Conservation (phyloP, 805 yeast genomes). For the Saccharomycopsis guyanensis region DNA sequence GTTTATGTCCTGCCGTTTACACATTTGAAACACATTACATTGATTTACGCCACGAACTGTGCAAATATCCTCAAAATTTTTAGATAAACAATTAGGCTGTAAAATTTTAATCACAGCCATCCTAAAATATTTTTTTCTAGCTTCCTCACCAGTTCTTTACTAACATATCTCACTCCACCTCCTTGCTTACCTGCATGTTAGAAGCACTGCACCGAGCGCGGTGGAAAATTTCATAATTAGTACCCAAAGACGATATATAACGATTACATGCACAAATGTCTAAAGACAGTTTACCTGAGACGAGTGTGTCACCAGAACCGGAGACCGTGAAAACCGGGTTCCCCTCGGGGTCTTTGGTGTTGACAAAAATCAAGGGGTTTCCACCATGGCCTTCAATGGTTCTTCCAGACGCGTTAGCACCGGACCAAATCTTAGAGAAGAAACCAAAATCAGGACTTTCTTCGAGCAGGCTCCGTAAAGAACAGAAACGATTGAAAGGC, state of each 20-base stretch:
- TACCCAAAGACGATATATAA: no score
- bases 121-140: no score
- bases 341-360: conserved; percentile 47
- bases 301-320: neutral
- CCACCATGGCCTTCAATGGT: conserved; percentile 92
- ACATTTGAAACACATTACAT: no score
- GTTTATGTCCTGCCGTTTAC: no score
- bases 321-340: conserved; percentile 20
- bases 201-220: neutral
- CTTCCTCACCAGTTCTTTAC: no score
- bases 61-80: no score
- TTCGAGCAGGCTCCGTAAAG: conserved; percentile 21
- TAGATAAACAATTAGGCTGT: no score
- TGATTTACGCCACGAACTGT: no score
- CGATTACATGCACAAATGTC: neutral
- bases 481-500: conserved; percentile 15
- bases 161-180: no score
- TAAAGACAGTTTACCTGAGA: neutral
- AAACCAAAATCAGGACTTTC: conserved; percentile 40
- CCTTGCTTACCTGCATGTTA: no score
- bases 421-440: conserved; percentile 43
- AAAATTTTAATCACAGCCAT: no score
- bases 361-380: conserved; percentile 80
- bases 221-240: neutral
- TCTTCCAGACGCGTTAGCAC: conserved; percentile 51